Base-by-base conservation (phyloP, 176 grass and related monocot species). In the Poa pratensis region DNA sequence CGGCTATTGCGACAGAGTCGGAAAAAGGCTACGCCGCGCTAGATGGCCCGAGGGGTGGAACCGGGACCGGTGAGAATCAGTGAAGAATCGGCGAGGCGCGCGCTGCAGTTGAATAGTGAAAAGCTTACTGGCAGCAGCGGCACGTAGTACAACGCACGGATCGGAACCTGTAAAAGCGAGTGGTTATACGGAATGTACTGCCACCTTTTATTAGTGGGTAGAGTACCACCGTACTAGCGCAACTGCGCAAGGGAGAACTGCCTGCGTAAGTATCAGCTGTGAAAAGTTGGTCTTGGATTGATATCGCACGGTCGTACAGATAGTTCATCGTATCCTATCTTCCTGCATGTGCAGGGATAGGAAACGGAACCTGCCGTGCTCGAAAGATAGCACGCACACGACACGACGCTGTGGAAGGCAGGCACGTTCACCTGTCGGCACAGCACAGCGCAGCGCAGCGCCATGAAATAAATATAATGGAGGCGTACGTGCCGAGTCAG, bases 1-100 rank as follows among this genome's bases (percentile, higher is more conserved):
- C 13, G 16, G 30, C 24, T 7, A 23, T 4, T 16, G 80, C 64
- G 53, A 94, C 80, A 81, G 27, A 0, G 64, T 83, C 69, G 64
- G 76, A 7, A 57, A 82, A 87, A 86, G 82, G 83, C 75, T 86
- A 86, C 77, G 86, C 30, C 58, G 73, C 70, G 7, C 19, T 85
- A 63, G 20, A 55, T 1, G 1, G 10, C 9, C 7, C 3, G 68
- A 62, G 79, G 68, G 67, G 80, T 53, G 54, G 84, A 37, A 64
- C 66, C 0, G 79, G 73, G 20, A 51, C 49, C n/a, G n/a, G n/a
- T n/a, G n/a, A n/a, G n/a, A 8, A 42, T 42, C 39, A 0, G 39
- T 42, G 0, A 12, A 49, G 48, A 49, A 59, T 23, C n/a, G 9
- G 40, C 19, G 22, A 23, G 43, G 65, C 15, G 4, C 35, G 64